These are phyloP conservation scores for Macrolepiota fuliginosa DNA, from an alignment of 768 basidiomycete species.

Conservation along the genomic window DNA sequence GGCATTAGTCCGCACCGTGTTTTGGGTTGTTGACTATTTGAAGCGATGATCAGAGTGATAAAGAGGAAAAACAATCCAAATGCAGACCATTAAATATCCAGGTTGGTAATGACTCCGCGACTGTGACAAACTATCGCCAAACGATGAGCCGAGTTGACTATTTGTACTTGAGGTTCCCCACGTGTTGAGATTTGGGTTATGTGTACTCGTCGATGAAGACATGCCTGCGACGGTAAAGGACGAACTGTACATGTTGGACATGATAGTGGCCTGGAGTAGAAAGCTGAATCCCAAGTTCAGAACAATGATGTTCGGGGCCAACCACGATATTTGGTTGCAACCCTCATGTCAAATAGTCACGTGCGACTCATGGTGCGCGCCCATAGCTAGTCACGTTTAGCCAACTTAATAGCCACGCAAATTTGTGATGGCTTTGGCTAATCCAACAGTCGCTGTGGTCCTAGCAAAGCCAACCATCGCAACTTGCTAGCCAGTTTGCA, in stretches of 20 bases:
- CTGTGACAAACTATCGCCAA: constrained; percentile 68
- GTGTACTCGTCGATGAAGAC: constrained; percentile 47
- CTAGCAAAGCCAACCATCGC: too few species aligned
- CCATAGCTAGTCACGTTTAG: too few species aligned
- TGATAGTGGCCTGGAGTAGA: neutral
- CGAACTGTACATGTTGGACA: constrained; percentile 35
- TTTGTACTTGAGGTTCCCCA: constrained; percentile 51
- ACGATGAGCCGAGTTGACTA: constrained; percentile 44
- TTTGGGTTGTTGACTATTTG: constrained; percentile 59
- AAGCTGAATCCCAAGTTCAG: neutral
- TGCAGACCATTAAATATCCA: constrained; percentile 74
- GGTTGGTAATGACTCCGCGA: constrained; percentile 77
- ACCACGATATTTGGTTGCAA: neutral
- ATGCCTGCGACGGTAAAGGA: constrained; percentile 62
- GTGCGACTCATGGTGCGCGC: too few species aligned
- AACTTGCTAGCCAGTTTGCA: too few species aligned
- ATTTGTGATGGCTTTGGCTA: too few species aligned
- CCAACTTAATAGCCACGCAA: too few species aligned
- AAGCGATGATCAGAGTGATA: neutral
- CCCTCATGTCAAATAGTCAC: neutral
- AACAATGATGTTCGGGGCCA: neutral
- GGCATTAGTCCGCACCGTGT: constrained; percentile 38
- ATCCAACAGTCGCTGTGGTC: too few species aligned
- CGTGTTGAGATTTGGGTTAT: constrained; percentile 45
- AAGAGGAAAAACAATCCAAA: neutral